These are phyloP conservation scores for Bruguiera sexangula DNA, from an alignment of 345 rosid genomes.

Conservation along the genomic window DNA sequence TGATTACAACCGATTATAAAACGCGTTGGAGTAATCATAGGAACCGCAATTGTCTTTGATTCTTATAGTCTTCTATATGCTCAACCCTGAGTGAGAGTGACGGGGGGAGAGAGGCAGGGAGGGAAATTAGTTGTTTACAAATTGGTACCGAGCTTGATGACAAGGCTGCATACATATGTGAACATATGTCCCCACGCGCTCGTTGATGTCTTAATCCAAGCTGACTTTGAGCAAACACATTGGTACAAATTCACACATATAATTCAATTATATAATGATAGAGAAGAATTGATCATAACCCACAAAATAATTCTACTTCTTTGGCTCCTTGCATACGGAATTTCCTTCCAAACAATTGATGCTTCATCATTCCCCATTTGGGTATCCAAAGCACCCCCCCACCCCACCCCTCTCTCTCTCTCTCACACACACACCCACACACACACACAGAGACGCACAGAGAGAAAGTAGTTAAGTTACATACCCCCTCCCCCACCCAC, in stretches of 20 bases:
- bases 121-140: background rate
- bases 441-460: background rate
- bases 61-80: too few relatives aligned
- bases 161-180: background rate
- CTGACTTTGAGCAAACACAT: slow-evolving; percentile 19
- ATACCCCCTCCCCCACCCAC: background rate
- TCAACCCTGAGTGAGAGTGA: too few relatives aligned
- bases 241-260: background rate
- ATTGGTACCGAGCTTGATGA: background rate
- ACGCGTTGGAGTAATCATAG: too few relatives aligned
- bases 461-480: background rate
- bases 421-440: background rate
- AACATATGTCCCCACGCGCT: slow-evolving; percentile 17
- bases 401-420: background rate
- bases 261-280: background rate
- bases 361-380: slow-evolving; percentile 15
- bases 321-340: slow-evolving; percentile 24
- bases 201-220: slow-evolving; percentile 11
- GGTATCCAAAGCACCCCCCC: slow-evolving; percentile 11
- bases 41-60: too few relatives aligned
- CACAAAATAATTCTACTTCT: background rate
- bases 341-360: slow-evolving; percentile 15
- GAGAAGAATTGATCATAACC: background rate
- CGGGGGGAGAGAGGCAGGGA: too few relatives aligned
- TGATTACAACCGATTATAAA: too few relatives aligned